Conservation (phyloP, 129 eudicot species). For the Kitagawia praeruptora region DNA sequence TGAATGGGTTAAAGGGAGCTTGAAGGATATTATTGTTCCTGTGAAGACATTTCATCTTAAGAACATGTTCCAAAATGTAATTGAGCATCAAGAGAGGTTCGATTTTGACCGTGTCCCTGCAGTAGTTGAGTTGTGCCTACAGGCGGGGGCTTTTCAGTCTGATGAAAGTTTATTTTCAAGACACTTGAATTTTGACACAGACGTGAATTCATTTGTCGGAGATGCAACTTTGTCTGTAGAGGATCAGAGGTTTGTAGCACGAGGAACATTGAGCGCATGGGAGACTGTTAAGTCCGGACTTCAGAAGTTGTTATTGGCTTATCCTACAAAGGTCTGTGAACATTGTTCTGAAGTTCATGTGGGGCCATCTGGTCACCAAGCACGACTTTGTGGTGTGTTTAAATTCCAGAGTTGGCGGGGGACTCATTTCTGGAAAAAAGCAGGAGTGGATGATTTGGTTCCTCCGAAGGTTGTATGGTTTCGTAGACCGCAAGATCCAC, state of each 20-base stretch:
- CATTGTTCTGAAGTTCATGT: slow-evolving; percentile 83
- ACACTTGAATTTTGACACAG: slow-evolving; percentile 8
- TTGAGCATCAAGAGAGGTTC: slow-evolving; percentile 64
- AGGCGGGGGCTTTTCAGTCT: slow-evolving; percentile 59
- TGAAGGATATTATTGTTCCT: slow-evolving; percentile 64
- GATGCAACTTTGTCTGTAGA: slow-evolving; percentile 31
- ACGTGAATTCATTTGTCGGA: background rate
- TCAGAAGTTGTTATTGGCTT: slow-evolving; percentile 51
- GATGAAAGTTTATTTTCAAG: slow-evolving; percentile 15
- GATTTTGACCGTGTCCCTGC: slow-evolving; percentile 79
- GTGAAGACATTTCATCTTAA: slow-evolving; percentile 70
- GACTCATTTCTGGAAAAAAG: slow-evolving; percentile 77
- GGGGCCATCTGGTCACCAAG: slow-evolving; percentile 95
- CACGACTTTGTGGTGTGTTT: slow-evolving; percentile 81
- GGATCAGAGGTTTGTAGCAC: slow-evolving; percentile 33
- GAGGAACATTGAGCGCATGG: slow-evolving; percentile 64
- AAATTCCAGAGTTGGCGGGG: slow-evolving; percentile 73
- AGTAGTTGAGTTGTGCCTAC: slow-evolving; percentile 64
- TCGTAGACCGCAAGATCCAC: slow-evolving; percentile 81
- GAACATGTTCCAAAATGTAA: slow-evolving; percentile 51
- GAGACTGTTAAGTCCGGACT: slow-evolving; percentile 65
- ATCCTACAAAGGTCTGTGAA: slow-evolving; percentile 71
- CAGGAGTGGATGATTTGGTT: slow-evolving; percentile 70
- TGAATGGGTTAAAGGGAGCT: slow-evolving; percentile 55
- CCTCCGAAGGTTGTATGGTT: slow-evolving; percentile 69